Evolutionary conservation across 345 rosid genomes (phyloP).

Genomic region (Trapa bicornis): DNA sequence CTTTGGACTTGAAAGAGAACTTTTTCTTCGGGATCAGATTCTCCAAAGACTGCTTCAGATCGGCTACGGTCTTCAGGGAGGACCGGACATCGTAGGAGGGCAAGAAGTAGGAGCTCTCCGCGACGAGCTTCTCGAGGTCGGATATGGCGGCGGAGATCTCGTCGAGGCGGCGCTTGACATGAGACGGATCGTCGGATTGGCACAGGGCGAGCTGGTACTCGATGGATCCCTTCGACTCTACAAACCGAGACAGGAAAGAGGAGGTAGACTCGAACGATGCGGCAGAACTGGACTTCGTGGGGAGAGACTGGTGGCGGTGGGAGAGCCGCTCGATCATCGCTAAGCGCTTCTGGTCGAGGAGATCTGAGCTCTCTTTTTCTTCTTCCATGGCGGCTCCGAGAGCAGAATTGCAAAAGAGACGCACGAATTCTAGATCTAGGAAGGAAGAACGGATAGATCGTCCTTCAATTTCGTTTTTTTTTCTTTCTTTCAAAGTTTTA

Average conservation of each 20-base stretch:
- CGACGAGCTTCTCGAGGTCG: constrained; percentile 59
- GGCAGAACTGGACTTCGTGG: constrained; percentile 14
- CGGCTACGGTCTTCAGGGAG: constrained; percentile 51
- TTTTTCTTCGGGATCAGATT: constrained; percentile 51
- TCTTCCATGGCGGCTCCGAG: background rate
- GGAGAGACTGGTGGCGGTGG: constrained; percentile 54
- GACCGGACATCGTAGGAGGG: constrained; percentile 77
- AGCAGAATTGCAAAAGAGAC: background rate
- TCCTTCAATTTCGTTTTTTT: too few relatives aligned
- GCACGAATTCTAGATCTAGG: background rate
- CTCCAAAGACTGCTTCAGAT: constrained; percentile 58
- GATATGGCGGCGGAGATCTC: constrained; percentile 46
- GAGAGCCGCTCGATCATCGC: constrained; percentile 75
- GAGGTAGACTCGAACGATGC: constrained; percentile 34
- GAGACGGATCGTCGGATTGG: constrained; percentile 27
- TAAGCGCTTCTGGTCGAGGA: constrained; percentile 39
- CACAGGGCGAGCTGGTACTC: constrained; percentile 33
- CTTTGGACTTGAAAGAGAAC: constrained; percentile 59
- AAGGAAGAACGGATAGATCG: background rate
- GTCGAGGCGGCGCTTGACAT: constrained; percentile 33
- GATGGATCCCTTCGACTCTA: constrained; percentile 37
- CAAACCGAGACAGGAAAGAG: constrained; percentile 52
- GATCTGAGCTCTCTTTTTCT: background rate
- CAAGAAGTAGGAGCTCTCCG: constrained; percentile 57
- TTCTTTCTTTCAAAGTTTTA: too few relatives aligned